phyloP scores from a whole-genome alignment of 352 stramenopile genomes.

The Saprolegnia parasitica region DNA sequence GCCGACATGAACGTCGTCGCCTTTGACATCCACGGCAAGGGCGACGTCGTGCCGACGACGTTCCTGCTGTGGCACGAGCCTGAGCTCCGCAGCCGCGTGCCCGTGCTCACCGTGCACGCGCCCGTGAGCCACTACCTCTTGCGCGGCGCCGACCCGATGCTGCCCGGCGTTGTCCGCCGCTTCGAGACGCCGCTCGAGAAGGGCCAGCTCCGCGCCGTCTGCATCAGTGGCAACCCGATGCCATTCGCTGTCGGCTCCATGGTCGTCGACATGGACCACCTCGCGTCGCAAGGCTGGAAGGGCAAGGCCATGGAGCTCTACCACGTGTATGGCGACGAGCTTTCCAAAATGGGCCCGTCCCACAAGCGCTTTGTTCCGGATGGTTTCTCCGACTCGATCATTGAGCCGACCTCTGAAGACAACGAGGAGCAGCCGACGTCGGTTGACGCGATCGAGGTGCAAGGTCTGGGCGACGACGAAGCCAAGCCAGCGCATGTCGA shows the following conservation, averaged over 20 bases:
- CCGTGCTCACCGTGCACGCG: constrained; percentile 58
- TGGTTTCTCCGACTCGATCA: constrained; percentile 27
- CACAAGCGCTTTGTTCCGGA: constrained; percentile 58
- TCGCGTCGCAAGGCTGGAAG: constrained; percentile 55
- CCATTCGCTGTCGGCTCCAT: constrained; percentile 75
- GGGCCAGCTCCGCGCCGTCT: constrained; percentile 61
- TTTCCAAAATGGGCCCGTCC: constrained; percentile 68
- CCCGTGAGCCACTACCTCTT: constrained; percentile 79
- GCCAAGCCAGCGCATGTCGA: constrained; percentile 30
- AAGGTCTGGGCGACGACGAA: constrained; percentile 43
- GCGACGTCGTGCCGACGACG: constrained; percentile 42
- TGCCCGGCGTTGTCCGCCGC: constrained; percentile 69
- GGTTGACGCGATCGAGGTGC: constrained; percentile 24
- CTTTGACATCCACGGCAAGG: constrained; percentile 70
- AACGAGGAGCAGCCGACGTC: constrained; percentile 25
- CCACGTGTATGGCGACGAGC: constrained; percentile 64
- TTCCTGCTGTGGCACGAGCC: constrained; percentile 63
- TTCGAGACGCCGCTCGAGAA: constrained; percentile 51
- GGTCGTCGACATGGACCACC: constrained; percentile 56
- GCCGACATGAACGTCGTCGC: constrained; percentile 56
- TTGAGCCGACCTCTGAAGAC: constrained; percentile 38
- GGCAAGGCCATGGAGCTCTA: constrained; percentile 62
- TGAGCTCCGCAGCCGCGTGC: constrained; percentile 36
- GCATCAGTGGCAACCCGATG: constrained; percentile 65
- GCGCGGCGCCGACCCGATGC: constrained; percentile 76